These are phyloP conservation scores for Sporobolomyces phaffii DNA, from an alignment of 768 basidiomycete species.

Conservation along the genomic window DNA sequence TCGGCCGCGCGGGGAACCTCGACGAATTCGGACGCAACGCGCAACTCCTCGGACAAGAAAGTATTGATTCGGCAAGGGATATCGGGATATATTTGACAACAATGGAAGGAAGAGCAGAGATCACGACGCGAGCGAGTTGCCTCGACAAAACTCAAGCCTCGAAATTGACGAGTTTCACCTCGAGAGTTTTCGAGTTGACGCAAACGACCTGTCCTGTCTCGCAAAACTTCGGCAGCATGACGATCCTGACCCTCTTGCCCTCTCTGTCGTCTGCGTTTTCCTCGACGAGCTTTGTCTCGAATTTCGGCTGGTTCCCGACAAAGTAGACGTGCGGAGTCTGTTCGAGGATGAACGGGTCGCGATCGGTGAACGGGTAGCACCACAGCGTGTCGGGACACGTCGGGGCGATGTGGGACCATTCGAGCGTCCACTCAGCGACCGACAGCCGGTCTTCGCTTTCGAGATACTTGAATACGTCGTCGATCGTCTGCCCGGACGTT, in stretches of 20 bases:
- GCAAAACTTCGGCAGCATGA: constrained; percentile 74
- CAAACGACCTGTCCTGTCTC: constrained; percentile 71
- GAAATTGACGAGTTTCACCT: constrained; percentile 51
- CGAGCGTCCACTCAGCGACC: constrained; percentile 70
- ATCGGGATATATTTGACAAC: constrained; percentile 1
- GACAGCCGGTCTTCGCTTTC: constrained; percentile 59
- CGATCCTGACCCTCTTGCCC: constrained; percentile 54
- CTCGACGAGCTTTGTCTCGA: constrained; percentile 65
- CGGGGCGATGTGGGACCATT: constrained; percentile 95
- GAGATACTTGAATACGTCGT: constrained; percentile 93
- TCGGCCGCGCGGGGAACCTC: too few relatives aligned
- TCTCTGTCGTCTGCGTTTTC: neutral
- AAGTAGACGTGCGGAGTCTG: constrained; percentile 84
- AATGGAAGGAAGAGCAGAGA: neutral
- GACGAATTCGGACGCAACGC: too few relatives aligned
- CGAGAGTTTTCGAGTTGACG: constrained; percentile 70
- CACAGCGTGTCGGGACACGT: constrained; percentile 97
- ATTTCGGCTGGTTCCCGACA: constrained; percentile 81
- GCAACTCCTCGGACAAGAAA: too few relatives aligned
- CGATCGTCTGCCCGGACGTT: constrained; percentile 86
- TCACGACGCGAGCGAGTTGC: too few relatives aligned
- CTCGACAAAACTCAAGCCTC: neutral
- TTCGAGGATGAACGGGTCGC: constrained; percentile 83
- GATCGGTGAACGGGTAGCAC: constrained; percentile 86
- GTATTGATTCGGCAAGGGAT: too few relatives aligned